Base-by-base conservation (phyloP, 495 filamentous ascomycete genomes). In the Daldinia bambusicola region DNA sequence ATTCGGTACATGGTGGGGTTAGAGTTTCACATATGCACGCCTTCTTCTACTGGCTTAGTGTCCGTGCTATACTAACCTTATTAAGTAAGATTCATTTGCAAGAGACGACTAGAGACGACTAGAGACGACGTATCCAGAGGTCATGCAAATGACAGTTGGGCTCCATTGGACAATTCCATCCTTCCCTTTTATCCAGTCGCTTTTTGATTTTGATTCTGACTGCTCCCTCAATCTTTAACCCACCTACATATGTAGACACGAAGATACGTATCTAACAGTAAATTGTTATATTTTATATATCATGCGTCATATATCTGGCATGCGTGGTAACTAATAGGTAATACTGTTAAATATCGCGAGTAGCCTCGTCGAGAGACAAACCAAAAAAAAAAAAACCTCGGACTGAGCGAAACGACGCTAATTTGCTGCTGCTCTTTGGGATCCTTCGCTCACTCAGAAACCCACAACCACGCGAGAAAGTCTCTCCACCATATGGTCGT, bases 21-120 rank as follows among this genome's bases (percentile, higher is more conserved):
- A 40, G 16, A 34, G 70, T 73, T 73, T 73, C 70, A 73, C 57
- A 56, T 66, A 65, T 69, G 66, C 60, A 69, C 57, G 62, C 70
- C 70, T 73, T 61, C 70, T 69, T 43, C n/a, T 69, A 63, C 52
- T 34, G 57, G 70, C 56, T 73, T 73, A 69, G 70, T 69, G 66
- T 51, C 70, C 70, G 64, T 65, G 16, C 22, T 72, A 41, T 52
- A 50, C 50, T 12, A 64, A 48, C 69, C n/a, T 16, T 8, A 61
- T 67, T 55, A 64, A 60, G 69, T 2, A 67, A 72, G 53, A 60
- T 50, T 31, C 40, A 57, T 22, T 31, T 55, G 4, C 37, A 36
- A 53, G 67, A 57, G 57, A 66, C 57, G 51, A 52, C 62, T n/a
- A n/a, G n/a, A n/a, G n/a, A n/a, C n/a, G n/a, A n/a, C n/a, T n/a